Percentiles rank a stretch among this genome's conserved stretches.
These are phyloP conservation scores for Fusarium liriodendri DNA, from an alignment of 2,329 filamentous ascomycete genomes.

Conservation along the genomic window DNA sequence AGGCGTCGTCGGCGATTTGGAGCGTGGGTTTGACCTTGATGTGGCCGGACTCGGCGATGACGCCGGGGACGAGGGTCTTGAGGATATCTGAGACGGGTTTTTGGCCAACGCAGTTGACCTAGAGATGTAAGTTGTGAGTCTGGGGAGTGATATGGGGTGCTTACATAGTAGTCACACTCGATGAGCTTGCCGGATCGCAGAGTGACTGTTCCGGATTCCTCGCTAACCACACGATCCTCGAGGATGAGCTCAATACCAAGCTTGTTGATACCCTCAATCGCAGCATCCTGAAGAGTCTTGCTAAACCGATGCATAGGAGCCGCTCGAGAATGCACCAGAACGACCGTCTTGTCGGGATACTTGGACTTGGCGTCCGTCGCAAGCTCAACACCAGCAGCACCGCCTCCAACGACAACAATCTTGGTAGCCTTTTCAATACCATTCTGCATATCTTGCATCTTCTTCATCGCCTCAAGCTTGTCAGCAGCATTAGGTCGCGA, in stretches of 20 bases:
- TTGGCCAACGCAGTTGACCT: conserved; percentile 72
- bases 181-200: conserved; percentile 58
- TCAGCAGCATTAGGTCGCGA: conserved; percentile 58
- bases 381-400: conserved; percentile 71
- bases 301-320: conserved; percentile 65
- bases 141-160: conserved; percentile 6
- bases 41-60: conserved; percentile 59
- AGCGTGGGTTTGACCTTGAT: conserved; percentile 67
- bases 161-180: conserved; percentile 63
- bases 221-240: conserved; percentile 57
- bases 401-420: conserved; percentile 67
- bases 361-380: conserved; percentile 68
- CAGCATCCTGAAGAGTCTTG: conserved; percentile 52
- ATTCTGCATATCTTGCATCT: conserved; percentile 59
- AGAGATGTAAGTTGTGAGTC: not conserved
- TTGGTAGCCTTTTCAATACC: conserved; percentile 55
- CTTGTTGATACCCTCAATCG: conserved; percentile 55
- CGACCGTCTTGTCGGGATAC: conserved; percentile 67
- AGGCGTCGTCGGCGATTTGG: conserved; percentile 61
- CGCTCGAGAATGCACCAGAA: conserved; percentile 67
- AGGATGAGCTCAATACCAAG: conserved; percentile 64
- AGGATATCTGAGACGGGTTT: conserved; percentile 65
- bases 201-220: conserved; percentile 53
- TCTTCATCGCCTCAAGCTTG: conserved; percentile 55
- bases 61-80: conserved; percentile 52